Conservation (phyloP, 768 basidiomycete genomes). For the Rubroboletus pulcherrimus region DNA sequence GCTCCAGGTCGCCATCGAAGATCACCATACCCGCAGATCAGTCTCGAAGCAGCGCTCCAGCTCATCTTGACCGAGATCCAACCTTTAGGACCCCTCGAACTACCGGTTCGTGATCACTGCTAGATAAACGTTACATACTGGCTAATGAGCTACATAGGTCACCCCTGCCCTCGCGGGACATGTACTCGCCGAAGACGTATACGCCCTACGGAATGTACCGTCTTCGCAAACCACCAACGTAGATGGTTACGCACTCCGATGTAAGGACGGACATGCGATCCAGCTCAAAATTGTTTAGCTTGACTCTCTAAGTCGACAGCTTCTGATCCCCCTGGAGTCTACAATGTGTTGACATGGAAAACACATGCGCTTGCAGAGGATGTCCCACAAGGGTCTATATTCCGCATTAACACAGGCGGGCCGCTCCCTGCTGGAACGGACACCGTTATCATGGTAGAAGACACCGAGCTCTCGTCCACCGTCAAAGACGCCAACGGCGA, state of each 20-base stretch:
- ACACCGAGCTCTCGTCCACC: conserved; percentile 70
- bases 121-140: not conserved
- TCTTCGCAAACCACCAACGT: conserved; percentile 70
- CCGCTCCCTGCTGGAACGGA: conserved; percentile 74
- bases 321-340: conserved; percentile 58
- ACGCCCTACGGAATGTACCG: conserved; percentile 63
- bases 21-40: conserved; percentile 74
- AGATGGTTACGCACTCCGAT: conserved; percentile 82
- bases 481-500: conserved; percentile 34
- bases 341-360: conserved; percentile 61
- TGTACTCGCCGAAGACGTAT: conserved; percentile 73
- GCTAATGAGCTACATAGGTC: conserved; percentile 43
- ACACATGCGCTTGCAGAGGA: conserved; percentile 32
- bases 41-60: conserved; percentile 60
- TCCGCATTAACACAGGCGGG: conserved; percentile 82
- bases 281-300: not conserved
- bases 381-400: conserved; percentile 43
- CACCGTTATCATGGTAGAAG: conserved; percentile 90
- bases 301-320: conserved; percentile 38
- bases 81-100: conserved; percentile 37
- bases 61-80: conserved; percentile 49
- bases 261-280: conserved; percentile 39
- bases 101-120: conserved; percentile 37
- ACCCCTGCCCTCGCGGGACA: conserved; percentile 55
- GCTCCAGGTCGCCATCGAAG: conserved; percentile 68